These are phyloP conservation scores for Solanum piurae DNA, from an alignment of 257 asterid species.

Conservation along the genomic window DNA sequence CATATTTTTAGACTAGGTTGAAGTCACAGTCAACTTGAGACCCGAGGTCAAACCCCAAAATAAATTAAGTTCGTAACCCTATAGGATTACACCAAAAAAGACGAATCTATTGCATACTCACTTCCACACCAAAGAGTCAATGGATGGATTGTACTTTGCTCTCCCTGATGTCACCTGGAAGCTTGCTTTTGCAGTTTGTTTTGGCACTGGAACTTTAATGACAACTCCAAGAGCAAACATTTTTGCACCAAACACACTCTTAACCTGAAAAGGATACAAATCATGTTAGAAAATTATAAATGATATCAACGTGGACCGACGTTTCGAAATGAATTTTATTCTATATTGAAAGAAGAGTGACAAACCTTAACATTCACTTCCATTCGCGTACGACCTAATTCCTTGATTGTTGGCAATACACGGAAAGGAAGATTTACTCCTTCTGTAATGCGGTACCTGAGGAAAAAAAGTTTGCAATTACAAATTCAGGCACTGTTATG, in stretches of 20 bases:
- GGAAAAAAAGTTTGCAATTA: slow-evolving; percentile 1
- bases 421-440: slow-evolving; percentile 99
- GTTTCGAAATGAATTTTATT: not conserved
- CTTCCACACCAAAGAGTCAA: slow-evolving; percentile 99
- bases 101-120: slow-evolving; percentile 30
- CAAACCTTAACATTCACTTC: slow-evolving; percentile 98
- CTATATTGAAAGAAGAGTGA: slow-evolving; percentile 6
- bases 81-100: not conserved
- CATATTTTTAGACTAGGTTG: not conserved
- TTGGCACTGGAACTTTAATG: slow-evolving; percentile 96
- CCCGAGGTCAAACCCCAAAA: not conserved
- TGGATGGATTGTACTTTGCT: slow-evolving; percentile 93
- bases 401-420: slow-evolving; percentile 97
- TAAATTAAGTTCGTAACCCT: not conserved
- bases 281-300: not conserved
- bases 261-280: slow-evolving; percentile 48
- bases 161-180: slow-evolving; percentile 98
- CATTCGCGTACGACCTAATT: slow-evolving; percentile 98
- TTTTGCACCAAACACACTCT: slow-evolving; percentile 98
- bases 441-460: slow-evolving; percentile 93
- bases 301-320: not conserved
- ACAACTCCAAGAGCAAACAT: slow-evolving; percentile 99
- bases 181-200: slow-evolving; percentile 96
- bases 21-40: not conserved
- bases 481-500: not conserved